Evolutionary conservation across 192 early-diverging fungal species (phyloP).

Genomic region (Phycomyces nitens): DNA sequence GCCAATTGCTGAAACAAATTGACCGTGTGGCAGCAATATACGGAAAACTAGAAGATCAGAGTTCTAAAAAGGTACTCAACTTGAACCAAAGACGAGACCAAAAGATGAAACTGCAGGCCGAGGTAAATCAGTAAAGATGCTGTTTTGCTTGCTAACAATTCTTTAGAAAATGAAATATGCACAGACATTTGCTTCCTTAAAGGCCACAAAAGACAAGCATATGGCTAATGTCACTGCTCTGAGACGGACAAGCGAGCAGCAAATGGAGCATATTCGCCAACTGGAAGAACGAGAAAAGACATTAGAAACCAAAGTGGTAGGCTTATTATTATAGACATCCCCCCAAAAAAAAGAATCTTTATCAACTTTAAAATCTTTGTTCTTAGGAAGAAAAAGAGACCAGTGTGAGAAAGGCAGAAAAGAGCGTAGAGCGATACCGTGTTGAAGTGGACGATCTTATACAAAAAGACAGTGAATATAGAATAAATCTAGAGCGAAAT

Average conservation of each 20-base stretch:
- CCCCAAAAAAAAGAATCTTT: background rate
- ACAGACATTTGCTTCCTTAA: constrained; percentile 73
- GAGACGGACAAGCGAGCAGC: constrained; percentile 75
- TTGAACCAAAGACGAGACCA: constrained; percentile 75
- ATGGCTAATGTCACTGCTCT: constrained; percentile 63
- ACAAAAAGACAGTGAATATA: constrained; percentile 54
- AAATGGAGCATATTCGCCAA: constrained; percentile 77
- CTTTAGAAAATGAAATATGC: constrained; percentile 77
- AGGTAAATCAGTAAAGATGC: constrained; percentile 40
- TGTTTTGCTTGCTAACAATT: too few species aligned
- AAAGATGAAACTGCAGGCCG: constrained; percentile 70
- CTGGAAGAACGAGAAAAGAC: constrained; percentile 78
- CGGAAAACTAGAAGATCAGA: constrained; percentile 81
- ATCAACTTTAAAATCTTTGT: background rate
- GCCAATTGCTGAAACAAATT: constrained; percentile 57
- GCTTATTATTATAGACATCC: background rate
- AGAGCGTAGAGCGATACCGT: constrained; percentile 48
- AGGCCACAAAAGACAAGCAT: constrained; percentile 66
- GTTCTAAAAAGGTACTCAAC: constrained; percentile 73
- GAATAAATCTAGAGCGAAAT: constrained; percentile 57
- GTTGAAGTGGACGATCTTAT: constrained; percentile 55
- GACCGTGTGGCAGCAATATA: constrained; percentile 65
- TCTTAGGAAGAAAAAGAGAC: constrained; percentile 56
- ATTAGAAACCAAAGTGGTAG: constrained; percentile 64
- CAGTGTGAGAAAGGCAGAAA: constrained; percentile 55